These are phyloP conservation scores for Pseudogymnoascus sp. DNA, from an alignment of 2,329 filamentous ascomycete genomes.

Conservation along the genomic window DNA sequence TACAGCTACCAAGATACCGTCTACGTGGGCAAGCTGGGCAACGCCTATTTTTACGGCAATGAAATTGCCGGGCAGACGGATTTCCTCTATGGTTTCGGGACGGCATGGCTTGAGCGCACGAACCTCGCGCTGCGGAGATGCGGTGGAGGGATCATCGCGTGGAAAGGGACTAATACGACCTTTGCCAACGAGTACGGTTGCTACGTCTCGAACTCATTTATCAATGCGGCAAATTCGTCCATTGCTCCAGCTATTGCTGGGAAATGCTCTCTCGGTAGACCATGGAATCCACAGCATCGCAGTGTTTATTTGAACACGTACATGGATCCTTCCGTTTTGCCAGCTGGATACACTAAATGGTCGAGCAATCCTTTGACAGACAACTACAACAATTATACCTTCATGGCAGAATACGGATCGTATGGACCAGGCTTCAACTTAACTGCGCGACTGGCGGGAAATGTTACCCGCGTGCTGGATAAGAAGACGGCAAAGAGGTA, in stretches of 20 bases:
- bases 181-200: constrained; percentile 60
- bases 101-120: constrained; percentile 51
- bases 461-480: constrained; percentile 37
- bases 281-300: constrained; percentile 47
- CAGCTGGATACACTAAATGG: constrained; percentile 47
- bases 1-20: constrained; percentile 65
- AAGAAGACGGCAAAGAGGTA: constrained; percentile 32
- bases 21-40: constrained; percentile 60
- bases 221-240: constrained; percentile 47
- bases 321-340: constrained; percentile 43
- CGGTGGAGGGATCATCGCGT: constrained; percentile 60
- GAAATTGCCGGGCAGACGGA: constrained; percentile 60
- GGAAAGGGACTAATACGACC: constrained; percentile 62
- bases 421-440: constrained; percentile 46
- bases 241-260: constrained; percentile 31
- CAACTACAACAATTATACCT: constrained; percentile 32
- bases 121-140: constrained; percentile 50
- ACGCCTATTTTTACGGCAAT: constrained; percentile 55
- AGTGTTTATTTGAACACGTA: constrained; percentile 44
- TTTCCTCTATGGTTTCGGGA: constrained; percentile 63
- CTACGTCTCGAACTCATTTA: constrained; percentile 50
- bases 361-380: constrained; percentile 17
- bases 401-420: constrained; percentile 46
- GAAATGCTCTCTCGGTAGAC: constrained; percentile 45
- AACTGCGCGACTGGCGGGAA: constrained; percentile 30